A percentile compares a stretch with the other conserved stretches of the same genome.
Evolutionary conservation across 179 eudicot species (phyloP).

Genomic region (Heliamphora pulchella): DNA sequence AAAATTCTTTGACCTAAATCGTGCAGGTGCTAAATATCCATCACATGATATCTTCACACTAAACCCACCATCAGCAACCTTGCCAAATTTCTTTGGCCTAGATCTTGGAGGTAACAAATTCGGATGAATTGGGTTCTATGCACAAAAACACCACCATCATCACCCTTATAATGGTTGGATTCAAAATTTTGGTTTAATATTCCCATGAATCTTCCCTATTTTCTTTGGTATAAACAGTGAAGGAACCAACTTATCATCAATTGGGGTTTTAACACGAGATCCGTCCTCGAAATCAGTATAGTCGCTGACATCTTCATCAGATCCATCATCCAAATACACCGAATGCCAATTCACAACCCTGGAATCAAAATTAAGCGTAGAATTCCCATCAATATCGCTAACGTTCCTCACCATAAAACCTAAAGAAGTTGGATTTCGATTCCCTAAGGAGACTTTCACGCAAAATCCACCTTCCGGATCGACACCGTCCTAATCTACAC

Average conservation of each 20-base stretch:
- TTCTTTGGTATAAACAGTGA: constrained; percentile 23
- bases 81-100: constrained; percentile 19
- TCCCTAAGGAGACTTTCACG: not conserved
- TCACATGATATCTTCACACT: constrained; percentile 13
- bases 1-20: constrained; percentile 16
- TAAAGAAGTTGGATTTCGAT: constrained; percentile 6
- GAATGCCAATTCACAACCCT: constrained; percentile 16
- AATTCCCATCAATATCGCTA: constrained; percentile 11
- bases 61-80: constrained; percentile 13
- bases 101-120: constrained; percentile 19
- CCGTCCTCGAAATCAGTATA: constrained; percentile 17
- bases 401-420: constrained; percentile 16
- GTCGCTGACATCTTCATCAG: constrained; percentile 21
- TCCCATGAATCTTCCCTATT: constrained; percentile 17
- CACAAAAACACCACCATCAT: constrained; percentile 17
- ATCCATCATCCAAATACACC: constrained; percentile 21
- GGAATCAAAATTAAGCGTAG: constrained; percentile 16
- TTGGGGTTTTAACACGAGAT: constrained; percentile 3
- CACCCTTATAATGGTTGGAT: not conserved
- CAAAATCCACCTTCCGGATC: constrained; percentile 10
- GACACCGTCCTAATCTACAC: constrained; percentile 3
- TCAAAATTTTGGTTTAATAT: constrained; percentile 6
- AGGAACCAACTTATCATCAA: constrained; percentile 18
- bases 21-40: constrained; percentile 13
- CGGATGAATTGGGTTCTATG: constrained; percentile 11